These are phyloP conservation scores for Hypoxylon sp. DNA, from an alignment of 2,329 filamentous ascomycete species.

Conservation along the genomic window DNA sequence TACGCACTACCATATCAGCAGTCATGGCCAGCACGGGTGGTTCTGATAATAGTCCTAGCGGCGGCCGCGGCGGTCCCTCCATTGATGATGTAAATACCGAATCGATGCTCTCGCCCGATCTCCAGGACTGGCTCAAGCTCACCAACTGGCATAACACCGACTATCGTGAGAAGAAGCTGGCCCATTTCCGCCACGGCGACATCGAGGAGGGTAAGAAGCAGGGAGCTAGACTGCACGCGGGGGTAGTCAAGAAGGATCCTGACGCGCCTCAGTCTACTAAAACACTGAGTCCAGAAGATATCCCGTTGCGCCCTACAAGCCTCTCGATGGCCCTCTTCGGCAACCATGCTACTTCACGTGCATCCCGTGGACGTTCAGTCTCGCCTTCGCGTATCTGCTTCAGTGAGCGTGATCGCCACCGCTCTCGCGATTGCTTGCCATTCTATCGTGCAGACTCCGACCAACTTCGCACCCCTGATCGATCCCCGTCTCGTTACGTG, in stretches of 20 bases:
- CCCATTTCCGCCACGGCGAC: constrained; percentile 1
- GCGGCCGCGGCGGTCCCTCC: neutral
- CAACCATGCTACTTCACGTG: neutral
- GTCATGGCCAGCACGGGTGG: neutral
- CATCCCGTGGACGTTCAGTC: constrained; percentile 12
- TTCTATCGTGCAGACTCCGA: neutral
- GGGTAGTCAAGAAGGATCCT: neutral
- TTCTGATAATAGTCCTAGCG: neutral
- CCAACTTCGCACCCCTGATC: neutral
- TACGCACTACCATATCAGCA: neutral
- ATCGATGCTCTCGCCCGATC: constrained; percentile 6
- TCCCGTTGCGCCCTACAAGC: no score
- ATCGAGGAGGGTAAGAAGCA: constrained; percentile 10
- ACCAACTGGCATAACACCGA: constrained; percentile 40
- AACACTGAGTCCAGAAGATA: neutral
- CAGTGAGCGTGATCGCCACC: constrained; percentile 6
- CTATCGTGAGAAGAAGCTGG: constrained; percentile 25
- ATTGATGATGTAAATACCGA: neutral
- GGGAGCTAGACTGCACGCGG: neutral
- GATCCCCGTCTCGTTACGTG: neutral
- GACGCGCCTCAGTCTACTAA: neutral
- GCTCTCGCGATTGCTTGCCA: constrained; percentile 2
- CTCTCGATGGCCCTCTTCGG: no score
- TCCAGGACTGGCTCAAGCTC: constrained; percentile 40
- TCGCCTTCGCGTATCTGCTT: constrained; percentile 3